Conservation (phyloP, 805 yeast species). For the Sungouiozyma intestinalis region DNA sequence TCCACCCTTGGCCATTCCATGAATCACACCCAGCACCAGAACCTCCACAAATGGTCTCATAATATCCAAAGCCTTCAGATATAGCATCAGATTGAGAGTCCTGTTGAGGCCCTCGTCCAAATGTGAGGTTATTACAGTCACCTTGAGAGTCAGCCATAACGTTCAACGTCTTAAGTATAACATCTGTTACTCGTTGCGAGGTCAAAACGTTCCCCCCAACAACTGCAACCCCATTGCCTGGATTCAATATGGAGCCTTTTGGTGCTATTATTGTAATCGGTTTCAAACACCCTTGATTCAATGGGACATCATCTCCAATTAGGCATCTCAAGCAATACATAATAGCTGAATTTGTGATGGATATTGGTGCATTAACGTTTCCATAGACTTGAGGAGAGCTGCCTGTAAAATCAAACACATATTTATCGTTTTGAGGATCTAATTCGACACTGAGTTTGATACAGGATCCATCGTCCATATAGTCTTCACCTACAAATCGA, state of each 20-base stretch:
- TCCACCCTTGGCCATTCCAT: conserved; percentile 60
- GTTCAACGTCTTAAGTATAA: conserved; percentile 71
- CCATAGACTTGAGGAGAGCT: conserved; percentile 84
- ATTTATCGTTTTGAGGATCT: conserved; percentile 42
- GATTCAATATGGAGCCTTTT: conserved; percentile 53
- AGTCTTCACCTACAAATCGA: conserved; percentile 45
- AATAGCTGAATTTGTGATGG: conserved; percentile 82
- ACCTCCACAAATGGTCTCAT: conserved; percentile 93
- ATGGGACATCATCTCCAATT: conserved; percentile 79
- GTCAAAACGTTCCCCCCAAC: conserved; percentile 95
- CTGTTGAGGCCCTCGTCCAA: conserved; percentile 72
- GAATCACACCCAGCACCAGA: conserved; percentile 61
- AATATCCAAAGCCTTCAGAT: conserved; percentile 70
- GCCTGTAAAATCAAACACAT: conserved; percentile 74
- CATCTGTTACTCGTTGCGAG: conserved; percentile 87
- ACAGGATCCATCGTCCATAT: conserved; percentile 73
- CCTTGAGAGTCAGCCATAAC: conserved; percentile 96
- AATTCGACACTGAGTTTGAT: conserved; percentile 47
- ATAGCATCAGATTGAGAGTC: conserved; percentile 33
- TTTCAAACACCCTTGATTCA: conserved; percentile 83
- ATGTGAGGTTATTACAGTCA: conserved; percentile 87
- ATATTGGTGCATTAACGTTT: conserved; percentile 85
- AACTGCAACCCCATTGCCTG: conserved; percentile 79
- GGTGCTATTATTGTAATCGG: conserved; percentile 68
- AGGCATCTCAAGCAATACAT: conserved; percentile 78